These are phyloP conservation scores for Claviceps monticola DNA, from an alignment of 2,329 filamentous ascomycete species.

Conservation along the genomic window DNA sequence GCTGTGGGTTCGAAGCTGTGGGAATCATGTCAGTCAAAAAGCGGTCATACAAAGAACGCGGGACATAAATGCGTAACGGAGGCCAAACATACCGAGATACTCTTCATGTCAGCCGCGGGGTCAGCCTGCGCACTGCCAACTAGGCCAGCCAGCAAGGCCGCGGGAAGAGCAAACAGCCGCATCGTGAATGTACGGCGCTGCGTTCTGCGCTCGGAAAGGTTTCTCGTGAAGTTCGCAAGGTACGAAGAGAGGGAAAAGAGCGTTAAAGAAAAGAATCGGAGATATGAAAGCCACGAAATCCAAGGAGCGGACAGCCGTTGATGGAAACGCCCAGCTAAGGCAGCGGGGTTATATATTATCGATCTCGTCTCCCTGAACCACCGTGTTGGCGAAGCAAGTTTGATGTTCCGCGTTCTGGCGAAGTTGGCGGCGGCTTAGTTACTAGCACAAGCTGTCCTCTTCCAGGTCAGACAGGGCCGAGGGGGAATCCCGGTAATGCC, in stretches of 20 bases:
- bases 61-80: no score
- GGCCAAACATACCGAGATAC: constrained; percentile 30
- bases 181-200: constrained; percentile 20
- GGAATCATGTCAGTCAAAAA: not conserved
- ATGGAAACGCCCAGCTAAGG: constrained; percentile 4
- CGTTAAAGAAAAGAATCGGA: not conserved
- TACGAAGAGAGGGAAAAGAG: not conserved
- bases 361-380: not conserved
- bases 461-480: constrained; percentile 3
- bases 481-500: constrained; percentile 10
- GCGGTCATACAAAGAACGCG: not conserved
- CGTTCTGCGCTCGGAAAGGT: not conserved
- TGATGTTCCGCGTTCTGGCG: not conserved
- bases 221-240: not conserved
- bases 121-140: constrained; percentile 36
- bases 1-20: constrained; percentile 74
- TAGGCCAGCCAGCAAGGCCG: constrained; percentile 34
- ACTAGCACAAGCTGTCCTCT: constrained; percentile 13
- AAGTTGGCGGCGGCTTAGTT: not conserved
- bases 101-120: constrained; percentile 36
- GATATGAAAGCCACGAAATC: not conserved
- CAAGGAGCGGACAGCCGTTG: constrained; percentile 2
- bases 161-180: constrained; percentile 33
- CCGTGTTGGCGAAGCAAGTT: not conserved
- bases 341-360: constrained; percentile 4